phyloP scores from a whole-genome alignment of 2,329 filamentous ascomycete genomes.

The Pseudocercospora musae region DNA sequence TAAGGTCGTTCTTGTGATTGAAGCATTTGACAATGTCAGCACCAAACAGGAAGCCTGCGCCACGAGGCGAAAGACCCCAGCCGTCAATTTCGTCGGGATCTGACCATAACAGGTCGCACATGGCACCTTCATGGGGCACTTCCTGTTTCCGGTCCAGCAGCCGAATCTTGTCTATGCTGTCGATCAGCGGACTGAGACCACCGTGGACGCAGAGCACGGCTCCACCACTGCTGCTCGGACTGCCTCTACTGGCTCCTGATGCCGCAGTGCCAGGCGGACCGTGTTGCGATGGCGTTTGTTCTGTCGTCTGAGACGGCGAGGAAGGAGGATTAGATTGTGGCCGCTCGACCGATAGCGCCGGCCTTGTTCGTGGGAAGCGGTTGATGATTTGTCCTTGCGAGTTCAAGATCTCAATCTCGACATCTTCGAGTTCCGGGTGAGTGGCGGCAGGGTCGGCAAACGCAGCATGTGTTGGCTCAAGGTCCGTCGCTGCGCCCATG shows the following conservation, averaged over 20 bases:
- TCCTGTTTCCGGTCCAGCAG: slow-evolving; percentile 95
- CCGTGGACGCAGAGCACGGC: slow-evolving; percentile 95
- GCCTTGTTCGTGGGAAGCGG: slow-evolving; percentile 56
- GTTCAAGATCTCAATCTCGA: slow-evolving; percentile 92
- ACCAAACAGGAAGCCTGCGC: slow-evolving; percentile 93
- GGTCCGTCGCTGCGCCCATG: slow-evolving; percentile 70
- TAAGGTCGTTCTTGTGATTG: slow-evolving; percentile 90
- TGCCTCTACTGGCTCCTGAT: slow-evolving; percentile 62
- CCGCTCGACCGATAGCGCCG: slow-evolving; percentile 15
- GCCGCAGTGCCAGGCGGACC: slow-evolving; percentile 79
- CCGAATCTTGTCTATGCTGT: slow-evolving; percentile 92
- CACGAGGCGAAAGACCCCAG: slow-evolving; percentile 90
- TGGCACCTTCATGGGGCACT: slow-evolving; percentile 95
- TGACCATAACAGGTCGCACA: slow-evolving; percentile 98
- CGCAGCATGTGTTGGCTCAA: slow-evolving; percentile 59
- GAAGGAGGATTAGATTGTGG: slow-evolving; percentile 33
- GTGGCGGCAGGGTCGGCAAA: slow-evolving; percentile 49
- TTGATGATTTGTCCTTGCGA: slow-evolving; percentile 76
- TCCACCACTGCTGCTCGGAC: slow-evolving; percentile 62
- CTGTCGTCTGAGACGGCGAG: slow-evolving; percentile 40
- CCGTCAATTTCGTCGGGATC: slow-evolving; percentile 97
- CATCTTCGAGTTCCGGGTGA: slow-evolving; percentile 59
- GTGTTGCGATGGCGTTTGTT: slow-evolving; percentile 35
- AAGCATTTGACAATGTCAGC: slow-evolving; percentile 94
- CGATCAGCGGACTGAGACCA: slow-evolving; percentile 84